Evolutionary conservation across 2,329 filamentous ascomycete genomes (phyloP).

Genomic region (Lecanicillium sp.): DNA sequence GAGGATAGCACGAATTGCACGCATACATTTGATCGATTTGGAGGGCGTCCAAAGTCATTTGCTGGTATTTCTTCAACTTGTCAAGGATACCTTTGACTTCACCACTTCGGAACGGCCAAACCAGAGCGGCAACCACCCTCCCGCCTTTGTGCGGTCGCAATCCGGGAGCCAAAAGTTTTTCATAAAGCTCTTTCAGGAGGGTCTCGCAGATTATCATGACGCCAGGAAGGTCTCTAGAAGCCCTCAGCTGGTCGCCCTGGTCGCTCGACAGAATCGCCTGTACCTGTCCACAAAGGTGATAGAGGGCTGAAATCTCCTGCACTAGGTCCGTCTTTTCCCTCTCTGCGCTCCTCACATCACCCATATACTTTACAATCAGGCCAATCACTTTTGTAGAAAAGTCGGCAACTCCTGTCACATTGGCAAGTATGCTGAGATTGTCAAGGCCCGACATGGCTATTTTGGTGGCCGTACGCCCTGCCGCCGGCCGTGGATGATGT

Average conservation of each 20-base stretch:
- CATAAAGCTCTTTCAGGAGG: not conserved
- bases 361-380: no score
- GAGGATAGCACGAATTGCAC: no score
- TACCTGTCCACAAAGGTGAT: no score
- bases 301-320: not conserved
- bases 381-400: no score
- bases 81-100: not conserved
- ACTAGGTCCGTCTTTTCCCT: no score
- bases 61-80: not conserved
- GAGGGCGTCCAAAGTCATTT: not conserved
- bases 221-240: not conserved
- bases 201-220: not conserved
- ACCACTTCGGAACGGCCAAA: not conserved
- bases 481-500: no score
- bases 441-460: no score
- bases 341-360: no score
- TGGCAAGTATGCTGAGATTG: no score
- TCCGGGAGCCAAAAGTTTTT: not conserved
- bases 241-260: not conserved
- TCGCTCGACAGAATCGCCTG: not conserved
- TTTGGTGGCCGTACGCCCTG: no score
- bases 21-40: not conserved
- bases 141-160: not conserved
- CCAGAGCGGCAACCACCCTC: not conserved
- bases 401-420: no score